Conservation (phyloP, 2,329 filamentous ascomycete genomes). For the Plectosphaerella cucumerina region DNA sequence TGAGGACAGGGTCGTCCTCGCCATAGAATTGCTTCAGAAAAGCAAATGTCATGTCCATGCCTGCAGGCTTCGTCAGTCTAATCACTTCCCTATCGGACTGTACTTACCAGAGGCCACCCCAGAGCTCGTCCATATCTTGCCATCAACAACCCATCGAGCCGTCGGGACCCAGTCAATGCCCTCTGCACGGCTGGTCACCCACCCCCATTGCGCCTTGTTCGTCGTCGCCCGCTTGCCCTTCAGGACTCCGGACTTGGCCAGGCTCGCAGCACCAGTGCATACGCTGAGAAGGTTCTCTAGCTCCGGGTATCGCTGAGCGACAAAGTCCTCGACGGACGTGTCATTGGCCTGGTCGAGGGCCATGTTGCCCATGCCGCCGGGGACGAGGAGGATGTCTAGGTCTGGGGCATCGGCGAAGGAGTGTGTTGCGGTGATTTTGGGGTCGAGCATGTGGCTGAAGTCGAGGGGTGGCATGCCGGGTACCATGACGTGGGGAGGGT, state of each 20-base stretch:
- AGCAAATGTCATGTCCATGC: constrained; percentile 32
- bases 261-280: constrained; percentile 55
- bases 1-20: constrained; percentile 15
- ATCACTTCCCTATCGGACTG: background rate
- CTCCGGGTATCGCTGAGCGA: constrained; percentile 33
- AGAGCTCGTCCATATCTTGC: constrained; percentile 58
- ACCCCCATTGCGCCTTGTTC: constrained; percentile 52
- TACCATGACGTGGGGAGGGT: background rate
- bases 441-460: background rate
- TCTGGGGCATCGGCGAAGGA: constrained; percentile 27
- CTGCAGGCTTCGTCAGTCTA: constrained; percentile 13
- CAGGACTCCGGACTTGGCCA: constrained; percentile 51
- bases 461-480: background rate
- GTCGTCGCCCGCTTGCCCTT: constrained; percentile 55
- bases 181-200: constrained; percentile 33
- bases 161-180: constrained; percentile 49
- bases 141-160: constrained; percentile 58
- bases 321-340: constrained; percentile 31
- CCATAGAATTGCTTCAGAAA: constrained; percentile 30
- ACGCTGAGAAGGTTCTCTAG: constrained; percentile 54
- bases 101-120: constrained; percentile 49
- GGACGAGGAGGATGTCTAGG: constrained; percentile 31
- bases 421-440: constrained; percentile 27
- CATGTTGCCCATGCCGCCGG: constrained; percentile 29
- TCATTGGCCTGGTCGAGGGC: constrained; percentile 11